Conservation (phyloP, 257 asterid species). For the Cinchona pubescens region DNA sequence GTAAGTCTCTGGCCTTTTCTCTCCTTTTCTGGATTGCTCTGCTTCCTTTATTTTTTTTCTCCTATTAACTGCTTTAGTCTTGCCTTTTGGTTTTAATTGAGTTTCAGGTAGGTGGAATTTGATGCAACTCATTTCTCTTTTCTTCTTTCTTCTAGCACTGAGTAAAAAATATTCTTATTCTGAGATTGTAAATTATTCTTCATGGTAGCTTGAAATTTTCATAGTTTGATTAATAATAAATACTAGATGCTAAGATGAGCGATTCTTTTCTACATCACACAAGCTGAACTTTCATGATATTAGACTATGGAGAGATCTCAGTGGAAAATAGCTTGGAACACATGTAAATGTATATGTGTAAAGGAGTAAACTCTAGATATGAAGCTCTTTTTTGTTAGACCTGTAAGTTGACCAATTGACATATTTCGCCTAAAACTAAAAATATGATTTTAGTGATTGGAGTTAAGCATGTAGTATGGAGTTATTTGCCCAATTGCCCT, state of each 20-base stretch:
- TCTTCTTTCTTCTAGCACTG: too few relatives aligned
- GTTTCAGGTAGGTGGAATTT: too few relatives aligned
- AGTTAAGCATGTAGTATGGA: not conserved
- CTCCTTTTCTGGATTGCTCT: conserved; percentile 10
- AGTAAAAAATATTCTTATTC: too few relatives aligned
- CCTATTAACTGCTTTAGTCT: too few relatives aligned
- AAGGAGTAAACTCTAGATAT: not conserved
- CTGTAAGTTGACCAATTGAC: not conserved
- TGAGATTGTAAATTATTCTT: not conserved
- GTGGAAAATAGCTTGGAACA: not conserved
- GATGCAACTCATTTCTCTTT: too few relatives aligned
- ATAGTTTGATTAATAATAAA: not conserved
- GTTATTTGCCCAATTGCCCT: not conserved
- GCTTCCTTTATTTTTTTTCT: not conserved
- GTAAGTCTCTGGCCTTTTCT: conserved; percentile 54
- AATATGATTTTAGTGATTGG: not conserved
- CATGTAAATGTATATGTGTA: not conserved
- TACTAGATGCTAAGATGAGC: too few relatives aligned
- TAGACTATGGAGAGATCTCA: not conserved
- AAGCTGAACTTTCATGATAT: not conserved
- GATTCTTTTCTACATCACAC: too few relatives aligned
- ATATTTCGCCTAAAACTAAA: not conserved
- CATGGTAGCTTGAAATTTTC: not conserved
- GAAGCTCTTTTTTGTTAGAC: not conserved
- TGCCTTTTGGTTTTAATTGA: not conserved